phyloP scores from a whole-genome alignment of 768 basidiomycete genomes.

The Pulveroboletus sp. region DNA sequence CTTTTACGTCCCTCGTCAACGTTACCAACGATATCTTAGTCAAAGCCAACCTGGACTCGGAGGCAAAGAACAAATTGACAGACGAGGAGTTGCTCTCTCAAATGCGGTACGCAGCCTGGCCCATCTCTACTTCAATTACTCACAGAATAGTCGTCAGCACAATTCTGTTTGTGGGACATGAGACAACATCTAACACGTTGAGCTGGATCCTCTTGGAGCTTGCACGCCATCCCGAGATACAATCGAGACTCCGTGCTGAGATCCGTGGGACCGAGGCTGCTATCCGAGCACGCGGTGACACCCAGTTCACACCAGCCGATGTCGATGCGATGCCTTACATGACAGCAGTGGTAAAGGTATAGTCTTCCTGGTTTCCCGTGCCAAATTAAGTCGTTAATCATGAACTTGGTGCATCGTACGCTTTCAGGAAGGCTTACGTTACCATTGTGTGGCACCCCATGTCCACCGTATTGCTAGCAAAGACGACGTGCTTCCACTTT shows the following conservation, averaged over 20 bases:
- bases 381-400: slow-evolving; percentile 22
- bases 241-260: slow-evolving; percentile 50
- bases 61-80: too few species aligned
- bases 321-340: slow-evolving; percentile 50
- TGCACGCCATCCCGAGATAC: too few species aligned
- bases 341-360: slow-evolving; percentile 32
- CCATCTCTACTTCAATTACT: neutral
- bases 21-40: slow-evolving; percentile 11
- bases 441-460: too few species aligned
- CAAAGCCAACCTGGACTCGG: slow-evolving; percentile 30
- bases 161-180: slow-evolving; percentile 50
- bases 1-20: neutral
- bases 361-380: slow-evolving; percentile 11
- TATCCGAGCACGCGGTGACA: slow-evolving; percentile 9
- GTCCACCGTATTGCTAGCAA: slow-evolving; percentile 46
- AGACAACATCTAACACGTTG: slow-evolving; percentile 57
- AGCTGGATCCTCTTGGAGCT: too few species aligned
- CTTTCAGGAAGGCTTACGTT: slow-evolving; percentile 44
- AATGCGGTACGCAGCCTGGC: slow-evolving; percentile 16
- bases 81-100: slow-evolving; percentile 16
- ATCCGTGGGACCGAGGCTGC: slow-evolving; percentile 10
- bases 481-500: slow-evolving; percentile 59
- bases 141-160: slow-evolving; percentile 28
- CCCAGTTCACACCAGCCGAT: slow-evolving; percentile 33
- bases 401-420: neutral